Conservation (phyloP, 768 basidiomycete genomes). For the Tylopilus vinaceipallidus region DNA sequence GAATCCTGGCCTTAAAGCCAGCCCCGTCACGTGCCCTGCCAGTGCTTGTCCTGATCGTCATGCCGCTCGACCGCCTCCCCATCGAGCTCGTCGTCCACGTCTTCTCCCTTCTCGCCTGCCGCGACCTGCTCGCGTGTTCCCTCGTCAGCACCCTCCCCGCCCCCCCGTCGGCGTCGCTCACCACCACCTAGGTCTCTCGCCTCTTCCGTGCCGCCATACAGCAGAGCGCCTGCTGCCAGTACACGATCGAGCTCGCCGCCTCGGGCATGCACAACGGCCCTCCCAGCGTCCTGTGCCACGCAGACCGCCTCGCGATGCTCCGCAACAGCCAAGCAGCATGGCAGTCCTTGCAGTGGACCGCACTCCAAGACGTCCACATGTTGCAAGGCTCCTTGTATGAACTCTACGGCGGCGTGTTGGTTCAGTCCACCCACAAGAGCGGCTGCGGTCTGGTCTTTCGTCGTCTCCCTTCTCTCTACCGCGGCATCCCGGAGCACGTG, state of each 20-base stretch:
- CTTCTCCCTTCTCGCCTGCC: constrained; percentile 20
- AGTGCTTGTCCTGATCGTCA: no score
- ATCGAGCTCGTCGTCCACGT: constrained; percentile 25
- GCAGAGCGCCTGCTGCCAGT: constrained; percentile 36
- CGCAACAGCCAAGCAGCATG: constrained; percentile 38
- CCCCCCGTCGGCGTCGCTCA: neutral
- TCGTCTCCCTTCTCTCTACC: constrained; percentile 48
- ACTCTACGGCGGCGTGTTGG: constrained; percentile 56
- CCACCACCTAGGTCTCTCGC: constrained; percentile 32
- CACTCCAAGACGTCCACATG: constrained; percentile 38
- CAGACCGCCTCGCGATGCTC: constrained; percentile 40
- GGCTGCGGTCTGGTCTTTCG: constrained; percentile 39
- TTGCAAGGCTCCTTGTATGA: constrained; percentile 49
- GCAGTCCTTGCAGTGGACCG: constrained; percentile 38
- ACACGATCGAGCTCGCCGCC: constrained; percentile 44
- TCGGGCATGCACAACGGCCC: constrained; percentile 43
- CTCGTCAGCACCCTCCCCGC: constrained; percentile 15
- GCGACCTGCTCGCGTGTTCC: constrained; percentile 27
- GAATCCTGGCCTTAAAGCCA: no score
- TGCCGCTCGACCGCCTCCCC: constrained; percentile 20
- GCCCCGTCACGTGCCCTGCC: neutral
- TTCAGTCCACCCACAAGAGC: constrained; percentile 32
- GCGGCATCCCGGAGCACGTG: constrained; percentile 43
- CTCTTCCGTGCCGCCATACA: constrained; percentile 29
- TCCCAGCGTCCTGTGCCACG: constrained; percentile 23